These are phyloP conservation scores for Venturia carpophila DNA, from an alignment of 2,329 filamentous ascomycete genomes.

Conservation along the genomic window DNA sequence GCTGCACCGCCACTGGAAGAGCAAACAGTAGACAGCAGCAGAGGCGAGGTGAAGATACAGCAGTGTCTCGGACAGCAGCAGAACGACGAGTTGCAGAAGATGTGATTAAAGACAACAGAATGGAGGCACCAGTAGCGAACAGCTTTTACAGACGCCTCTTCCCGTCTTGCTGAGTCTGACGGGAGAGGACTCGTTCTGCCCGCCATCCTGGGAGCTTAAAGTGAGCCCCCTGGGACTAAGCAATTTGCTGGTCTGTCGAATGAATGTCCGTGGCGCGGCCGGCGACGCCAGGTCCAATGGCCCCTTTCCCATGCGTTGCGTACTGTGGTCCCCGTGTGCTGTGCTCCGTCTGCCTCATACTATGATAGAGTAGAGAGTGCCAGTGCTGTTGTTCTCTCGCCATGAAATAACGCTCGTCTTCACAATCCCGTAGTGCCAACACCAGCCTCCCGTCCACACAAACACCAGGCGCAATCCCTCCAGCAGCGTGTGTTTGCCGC, in stretches of 20 bases:
- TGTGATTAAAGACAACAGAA: neutral
- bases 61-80: neutral
- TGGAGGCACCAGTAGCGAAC: neutral
- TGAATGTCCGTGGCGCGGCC: constrained; percentile 5
- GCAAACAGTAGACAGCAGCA: neutral
- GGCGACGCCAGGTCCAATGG: neutral
- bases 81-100: neutral
- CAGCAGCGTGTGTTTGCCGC: neutral
- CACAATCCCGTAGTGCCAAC: neutral
- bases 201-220: neutral
- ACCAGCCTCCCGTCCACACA: neutral
- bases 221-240: neutral
- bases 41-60: neutral
- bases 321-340: neutral
- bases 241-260: constrained; percentile 13
- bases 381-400: neutral
- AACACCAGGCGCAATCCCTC: neutral
- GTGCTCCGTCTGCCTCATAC: neutral
- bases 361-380: neutral
- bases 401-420: neutral
- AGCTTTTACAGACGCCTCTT: neutral
- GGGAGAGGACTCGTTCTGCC: neutral
- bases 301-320: constrained; percentile 9
- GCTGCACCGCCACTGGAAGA: neutral
- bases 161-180: neutral